Evolutionary conservation across 2,329 filamentous ascomycete genomes (phyloP).

Genomic region (Hypoxylon sp.): DNA sequence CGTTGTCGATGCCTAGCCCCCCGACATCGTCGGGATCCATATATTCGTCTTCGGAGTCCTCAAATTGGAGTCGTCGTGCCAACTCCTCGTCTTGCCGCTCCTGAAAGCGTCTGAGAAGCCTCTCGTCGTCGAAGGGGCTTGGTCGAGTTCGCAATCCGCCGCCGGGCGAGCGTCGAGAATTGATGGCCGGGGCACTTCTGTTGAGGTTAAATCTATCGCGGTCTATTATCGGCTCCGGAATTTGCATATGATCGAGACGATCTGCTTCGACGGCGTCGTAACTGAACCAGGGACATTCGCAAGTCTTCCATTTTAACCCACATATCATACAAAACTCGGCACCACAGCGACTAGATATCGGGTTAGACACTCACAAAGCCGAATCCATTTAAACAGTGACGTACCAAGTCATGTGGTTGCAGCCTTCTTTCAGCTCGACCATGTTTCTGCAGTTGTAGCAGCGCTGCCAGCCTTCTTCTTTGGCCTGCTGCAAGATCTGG

Average conservation of each 20-base stretch:
- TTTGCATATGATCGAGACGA: conserved; percentile 66
- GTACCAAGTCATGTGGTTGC: conserved; percentile 91
- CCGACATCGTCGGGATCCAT: conserved; percentile 55
- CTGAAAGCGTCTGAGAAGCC: conserved; percentile 62
- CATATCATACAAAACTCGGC: conserved; percentile 92
- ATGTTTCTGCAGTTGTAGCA: conserved; percentile 81
- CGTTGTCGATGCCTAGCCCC: conserved; percentile 60
- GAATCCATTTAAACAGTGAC: conserved; percentile 49
- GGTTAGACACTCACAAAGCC: conserved; percentile 45
- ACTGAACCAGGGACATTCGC: conserved; percentile 86
- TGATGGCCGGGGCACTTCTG: conserved; percentile 36
- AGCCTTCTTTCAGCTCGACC: conserved; percentile 86
- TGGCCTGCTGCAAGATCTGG: conserved; percentile 74
- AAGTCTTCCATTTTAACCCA: conserved; percentile 84
- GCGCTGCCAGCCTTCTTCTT: conserved; percentile 78
- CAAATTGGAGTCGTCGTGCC: conserved; percentile 57
- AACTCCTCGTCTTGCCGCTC: conserved; percentile 63
- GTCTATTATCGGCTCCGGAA: conserved; percentile 59
- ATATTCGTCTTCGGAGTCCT: conserved; percentile 58
- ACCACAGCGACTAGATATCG: conserved; percentile 72
- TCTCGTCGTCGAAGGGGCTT: conserved; percentile 64
- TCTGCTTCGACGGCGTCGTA: conserved; percentile 70
- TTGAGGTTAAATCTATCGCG: conserved; percentile 54
- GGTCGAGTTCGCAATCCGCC: conserved; percentile 51
- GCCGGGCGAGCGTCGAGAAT: conserved; percentile 40